phyloP scores from a whole-genome alignment of 2,329 filamentous ascomycete species.

The Trichocomaceae sp. region DNA sequence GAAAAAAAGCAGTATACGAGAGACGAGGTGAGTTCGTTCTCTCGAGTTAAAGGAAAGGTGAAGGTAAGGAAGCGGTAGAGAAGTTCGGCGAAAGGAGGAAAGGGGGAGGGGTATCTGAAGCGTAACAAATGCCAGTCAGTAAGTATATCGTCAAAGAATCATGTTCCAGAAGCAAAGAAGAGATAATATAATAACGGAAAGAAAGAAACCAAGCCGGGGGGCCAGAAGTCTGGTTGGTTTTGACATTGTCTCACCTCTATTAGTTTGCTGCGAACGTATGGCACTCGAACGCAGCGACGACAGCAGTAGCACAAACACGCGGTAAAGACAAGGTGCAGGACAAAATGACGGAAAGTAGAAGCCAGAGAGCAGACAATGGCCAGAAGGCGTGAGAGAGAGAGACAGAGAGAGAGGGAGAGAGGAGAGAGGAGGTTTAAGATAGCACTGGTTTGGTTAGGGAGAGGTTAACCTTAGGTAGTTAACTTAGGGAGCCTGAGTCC shows the following conservation, averaged over 20 bases:
- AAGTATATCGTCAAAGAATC: background rate
- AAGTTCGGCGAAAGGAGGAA: background rate
- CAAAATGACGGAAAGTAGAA: background rate
- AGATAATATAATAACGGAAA: background rate
- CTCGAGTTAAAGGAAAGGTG: background rate
- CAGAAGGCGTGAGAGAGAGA: background rate
- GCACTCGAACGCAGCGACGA: background rate
- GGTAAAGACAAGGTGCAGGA: background rate
- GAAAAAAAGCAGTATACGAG: background rate
- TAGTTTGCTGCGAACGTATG: background rate
- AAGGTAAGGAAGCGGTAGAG: background rate
- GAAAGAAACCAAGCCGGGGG: background rate
- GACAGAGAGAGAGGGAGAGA: background rate
- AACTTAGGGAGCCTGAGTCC: background rate
- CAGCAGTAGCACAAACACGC: background rate
- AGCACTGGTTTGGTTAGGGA: background rate
- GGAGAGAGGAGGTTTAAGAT: background rate
- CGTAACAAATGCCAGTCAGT: background rate
- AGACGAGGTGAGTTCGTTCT: background rate
- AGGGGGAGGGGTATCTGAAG: background rate
- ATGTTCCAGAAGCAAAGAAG: background rate
- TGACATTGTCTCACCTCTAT: background rate
- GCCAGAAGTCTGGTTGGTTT: background rate
- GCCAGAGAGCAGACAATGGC: background rate
- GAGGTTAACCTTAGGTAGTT: background rate